phyloP scores from a whole-genome alignment of 2,329 filamentous ascomycete species.

The Colletotrichum sp. region DNA sequence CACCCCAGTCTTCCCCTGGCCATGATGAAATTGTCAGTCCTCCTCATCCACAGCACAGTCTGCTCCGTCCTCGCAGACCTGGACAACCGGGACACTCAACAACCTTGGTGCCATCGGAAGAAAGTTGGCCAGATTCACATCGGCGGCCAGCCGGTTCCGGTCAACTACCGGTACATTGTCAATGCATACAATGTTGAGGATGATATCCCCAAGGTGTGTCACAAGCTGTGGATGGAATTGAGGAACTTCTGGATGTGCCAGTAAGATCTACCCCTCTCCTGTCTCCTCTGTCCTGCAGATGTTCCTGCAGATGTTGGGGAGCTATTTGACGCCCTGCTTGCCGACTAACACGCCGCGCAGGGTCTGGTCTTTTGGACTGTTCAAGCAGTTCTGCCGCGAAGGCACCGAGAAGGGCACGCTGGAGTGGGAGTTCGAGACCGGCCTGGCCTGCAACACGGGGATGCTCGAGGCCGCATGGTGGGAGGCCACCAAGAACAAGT shows the following conservation, averaged over 20 bases:
- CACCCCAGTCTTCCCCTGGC: not conserved
- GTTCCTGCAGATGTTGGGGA: not conserved
- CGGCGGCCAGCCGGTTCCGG: not conserved
- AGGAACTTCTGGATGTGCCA: not conserved
- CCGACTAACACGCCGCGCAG: not conserved
- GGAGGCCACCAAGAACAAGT: not conserved
- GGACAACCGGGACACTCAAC: not conserved
- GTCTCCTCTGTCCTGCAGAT: not conserved
- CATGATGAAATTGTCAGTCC: not conserved
- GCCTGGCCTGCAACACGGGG: not conserved
- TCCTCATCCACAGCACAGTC: not conserved
- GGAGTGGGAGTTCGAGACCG: not conserved
- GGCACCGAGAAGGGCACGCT: not conserved
- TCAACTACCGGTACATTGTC: not conserved
- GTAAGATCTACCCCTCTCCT: not conserved
- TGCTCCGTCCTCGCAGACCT: not conserved
- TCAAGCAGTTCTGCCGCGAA: not conserved
- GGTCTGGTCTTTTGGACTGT: not conserved
- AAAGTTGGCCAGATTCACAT: not conserved
- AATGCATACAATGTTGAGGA: not conserved
- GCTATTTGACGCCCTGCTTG: not conserved
- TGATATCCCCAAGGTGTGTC: not conserved
- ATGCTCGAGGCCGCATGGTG: not conserved
- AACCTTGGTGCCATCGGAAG: not conserved
- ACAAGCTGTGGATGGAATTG: not conserved